A percentile compares a stretch with the other conserved stretches of the same genome.
Conservation (phyloP, 345 rosid genomes). For the Citrus unshiu region DNA sequence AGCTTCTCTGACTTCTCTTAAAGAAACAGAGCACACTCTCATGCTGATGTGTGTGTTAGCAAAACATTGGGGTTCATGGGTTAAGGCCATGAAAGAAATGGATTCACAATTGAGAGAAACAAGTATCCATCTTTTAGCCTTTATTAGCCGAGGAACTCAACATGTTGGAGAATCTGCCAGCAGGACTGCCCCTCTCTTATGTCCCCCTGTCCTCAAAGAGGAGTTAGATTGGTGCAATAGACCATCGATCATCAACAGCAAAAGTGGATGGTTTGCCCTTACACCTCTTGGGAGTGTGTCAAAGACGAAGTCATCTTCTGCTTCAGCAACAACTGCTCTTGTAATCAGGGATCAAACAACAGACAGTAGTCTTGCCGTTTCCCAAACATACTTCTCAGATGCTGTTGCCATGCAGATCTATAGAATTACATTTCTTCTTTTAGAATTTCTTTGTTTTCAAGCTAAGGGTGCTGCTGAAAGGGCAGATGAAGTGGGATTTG, state of each 20-base stretch:
- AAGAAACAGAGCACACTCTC: conserved; percentile 85
- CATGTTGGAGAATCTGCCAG: conserved; percentile 53
- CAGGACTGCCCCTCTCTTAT: conserved; percentile 43
- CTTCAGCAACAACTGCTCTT: conserved; percentile 45
- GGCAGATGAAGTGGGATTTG: conserved; percentile 81
- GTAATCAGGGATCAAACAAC: conserved; percentile 44
- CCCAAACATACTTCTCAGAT: conserved; percentile 72
- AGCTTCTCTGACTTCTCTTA: conserved; percentile 63
- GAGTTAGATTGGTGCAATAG: conserved; percentile 63
- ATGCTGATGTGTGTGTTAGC: conserved; percentile 71
- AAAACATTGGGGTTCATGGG: conserved; percentile 68
- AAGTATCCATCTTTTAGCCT: conserved; percentile 80
- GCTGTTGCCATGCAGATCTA: conserved; percentile 80
- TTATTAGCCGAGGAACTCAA: conserved; percentile 72
- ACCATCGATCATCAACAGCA: conserved; percentile 56
- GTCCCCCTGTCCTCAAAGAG: conserved; percentile 60
- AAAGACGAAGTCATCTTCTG: conserved; percentile 37
- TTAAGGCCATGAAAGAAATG: conserved; percentile 63
- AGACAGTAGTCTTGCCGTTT: conserved; percentile 31
- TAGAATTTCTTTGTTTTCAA: conserved; percentile 83
- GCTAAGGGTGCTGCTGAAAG: conserved; percentile 78
- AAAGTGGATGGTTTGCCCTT: conserved; percentile 82
- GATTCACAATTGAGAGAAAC: conserved; percentile 80
- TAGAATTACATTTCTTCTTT: conserved; percentile 61
- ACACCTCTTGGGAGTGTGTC: conserved; percentile 57